Evolutionary conservation across 768 basidiomycete species (phyloP).

Genomic region (Termitomyces sp.): DNA sequence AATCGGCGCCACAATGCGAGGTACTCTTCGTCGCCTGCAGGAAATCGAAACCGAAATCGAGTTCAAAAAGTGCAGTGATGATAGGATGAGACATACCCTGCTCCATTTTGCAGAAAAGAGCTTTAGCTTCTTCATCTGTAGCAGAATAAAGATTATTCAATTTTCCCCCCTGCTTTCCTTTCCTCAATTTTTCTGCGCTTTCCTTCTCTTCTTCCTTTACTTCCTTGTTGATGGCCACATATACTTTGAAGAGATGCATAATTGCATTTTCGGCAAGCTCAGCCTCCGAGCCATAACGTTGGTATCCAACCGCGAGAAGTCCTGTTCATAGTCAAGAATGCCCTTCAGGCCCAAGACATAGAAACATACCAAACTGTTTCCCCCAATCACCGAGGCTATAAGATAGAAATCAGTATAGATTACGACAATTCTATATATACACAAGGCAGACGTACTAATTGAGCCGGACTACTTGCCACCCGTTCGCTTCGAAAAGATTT

Average conservation of each 20-base stretch:
- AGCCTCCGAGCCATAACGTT: conserved; percentile 83
- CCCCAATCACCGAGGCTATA: conserved; percentile 86
- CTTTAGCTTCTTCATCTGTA: conserved; percentile 72
- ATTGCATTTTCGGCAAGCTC: conserved; percentile 82
- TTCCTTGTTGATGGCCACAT: conserved; percentile 85
- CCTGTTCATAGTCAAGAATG: conserved; percentile 34
- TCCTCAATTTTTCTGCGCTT: conserved; percentile 17
- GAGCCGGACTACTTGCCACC: conserved; percentile 81
- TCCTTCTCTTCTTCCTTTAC: conserved; percentile 33
- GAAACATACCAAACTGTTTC: conserved; percentile 64
- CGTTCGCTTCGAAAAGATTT: conserved; percentile 85
- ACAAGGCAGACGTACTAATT: conserved; percentile 53
- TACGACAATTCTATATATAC: neutral
- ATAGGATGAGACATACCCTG: neutral
- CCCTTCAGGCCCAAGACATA: neutral
- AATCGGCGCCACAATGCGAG: conserved; percentile 87
- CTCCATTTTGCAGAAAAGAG: conserved; percentile 6
- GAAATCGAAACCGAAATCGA: neutral
- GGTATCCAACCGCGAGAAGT: conserved; percentile 82
- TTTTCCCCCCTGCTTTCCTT: conserved; percentile 36
- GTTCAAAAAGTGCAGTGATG: no score
- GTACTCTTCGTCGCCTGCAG: conserved; percentile 66
- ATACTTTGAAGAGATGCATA: conserved; percentile 89
- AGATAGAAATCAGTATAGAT: neutral
- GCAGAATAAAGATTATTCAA: conserved; percentile 60